These are phyloP conservation scores for Citrullus colocynthis DNA, from an alignment of 306 rosid genomes.

Conservation along the genomic window DNA sequence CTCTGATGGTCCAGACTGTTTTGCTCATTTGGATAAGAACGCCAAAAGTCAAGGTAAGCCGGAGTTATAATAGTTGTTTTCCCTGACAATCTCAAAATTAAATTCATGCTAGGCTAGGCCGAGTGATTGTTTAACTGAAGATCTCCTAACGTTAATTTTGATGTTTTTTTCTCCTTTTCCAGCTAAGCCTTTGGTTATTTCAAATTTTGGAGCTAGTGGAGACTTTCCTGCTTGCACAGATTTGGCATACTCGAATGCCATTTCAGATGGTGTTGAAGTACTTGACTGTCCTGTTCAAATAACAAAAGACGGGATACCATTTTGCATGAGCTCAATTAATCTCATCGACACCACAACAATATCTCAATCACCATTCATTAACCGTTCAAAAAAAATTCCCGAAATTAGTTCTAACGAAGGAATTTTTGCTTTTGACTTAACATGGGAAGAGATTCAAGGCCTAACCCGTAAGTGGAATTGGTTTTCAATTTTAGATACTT, in stretches of 20 bases:
- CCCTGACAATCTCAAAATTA: neutral
- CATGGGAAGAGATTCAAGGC: conserved; percentile 44
- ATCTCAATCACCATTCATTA: conserved; percentile 33
- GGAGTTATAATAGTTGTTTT: neutral
- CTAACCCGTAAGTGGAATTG: conserved; percentile 50
- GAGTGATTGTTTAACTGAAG: conserved; percentile 2
- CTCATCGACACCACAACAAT: conserved; percentile 56
- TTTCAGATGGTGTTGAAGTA: conserved; percentile 62
- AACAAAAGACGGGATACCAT: conserved; percentile 59
- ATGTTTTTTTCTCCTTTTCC: conserved; percentile 20
- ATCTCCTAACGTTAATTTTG: conserved; percentile 9
- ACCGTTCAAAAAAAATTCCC: conserved; percentile 22
- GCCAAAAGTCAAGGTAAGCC: conserved; percentile 39
- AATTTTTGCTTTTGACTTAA: conserved; percentile 57
- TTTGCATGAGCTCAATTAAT: conserved; percentile 63
- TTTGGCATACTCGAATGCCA: conserved; percentile 47
- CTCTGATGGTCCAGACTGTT: conserved; percentile 52
- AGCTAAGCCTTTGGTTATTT: conserved; percentile 58
- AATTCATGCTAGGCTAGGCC: conserved; percentile 3
- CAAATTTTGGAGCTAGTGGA: conserved; percentile 82
- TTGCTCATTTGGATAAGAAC: conserved; percentile 47
- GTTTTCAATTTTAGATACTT: conserved; percentile 9
- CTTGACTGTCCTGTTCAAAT: conserved; percentile 88
- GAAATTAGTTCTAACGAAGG: conserved; percentile 40
- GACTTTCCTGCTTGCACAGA: conserved; percentile 69